These are phyloP conservation scores for Ophiocordyceps camponoti-saundersi DNA, from an alignment of 2,329 filamentous ascomycete species.

Conservation along the genomic window DNA sequence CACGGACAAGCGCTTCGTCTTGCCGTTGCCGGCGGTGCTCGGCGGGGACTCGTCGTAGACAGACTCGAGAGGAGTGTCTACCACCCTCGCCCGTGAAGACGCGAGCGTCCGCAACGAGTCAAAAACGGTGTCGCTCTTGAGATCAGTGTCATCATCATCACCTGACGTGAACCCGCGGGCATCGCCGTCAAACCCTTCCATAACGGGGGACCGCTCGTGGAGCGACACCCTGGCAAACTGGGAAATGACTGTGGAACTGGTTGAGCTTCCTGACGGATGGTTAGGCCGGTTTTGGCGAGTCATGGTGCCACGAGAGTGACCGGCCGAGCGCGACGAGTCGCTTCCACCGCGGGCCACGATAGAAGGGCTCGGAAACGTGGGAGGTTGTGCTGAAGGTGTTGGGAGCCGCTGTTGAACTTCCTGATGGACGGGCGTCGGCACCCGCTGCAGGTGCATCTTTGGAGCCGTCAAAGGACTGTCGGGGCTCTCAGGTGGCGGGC, in stretches of 20 bases:
- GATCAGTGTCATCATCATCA: constrained; percentile 65
- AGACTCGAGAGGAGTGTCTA: constrained; percentile 57
- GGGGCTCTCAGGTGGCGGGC: not conserved
- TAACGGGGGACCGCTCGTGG: constrained; percentile 32
- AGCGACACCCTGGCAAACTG: constrained; percentile 13
- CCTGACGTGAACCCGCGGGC: constrained; percentile 45
- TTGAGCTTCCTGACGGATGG: constrained; percentile 24
- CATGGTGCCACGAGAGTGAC: constrained; percentile 14
- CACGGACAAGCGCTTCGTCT: constrained; percentile 37
- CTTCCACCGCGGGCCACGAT: constrained; percentile 29
- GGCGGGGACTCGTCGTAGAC: constrained; percentile 69
- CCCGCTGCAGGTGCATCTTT: constrained; percentile 2
- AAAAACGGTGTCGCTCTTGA: constrained; percentile 60
- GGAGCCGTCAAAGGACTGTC: constrained; percentile 2
- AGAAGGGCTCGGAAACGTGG: constrained; percentile 28
- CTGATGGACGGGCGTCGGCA: constrained; percentile 4
- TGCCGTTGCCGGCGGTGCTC: constrained; percentile 34
- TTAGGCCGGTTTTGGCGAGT: constrained; percentile 19
- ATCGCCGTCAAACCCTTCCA: constrained; percentile 55
- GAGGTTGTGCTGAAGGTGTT: constrained; percentile 17
- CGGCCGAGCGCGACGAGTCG: constrained; percentile 26
- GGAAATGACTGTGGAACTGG: constrained; percentile 25
- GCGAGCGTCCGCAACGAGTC: constrained; percentile 59
- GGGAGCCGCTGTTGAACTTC: constrained; percentile 4
- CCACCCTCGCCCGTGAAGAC: constrained; percentile 47